Evolutionary conservation across 345 rosid genomes (phyloP).

Genomic region (Salix dunnii): DNA sequence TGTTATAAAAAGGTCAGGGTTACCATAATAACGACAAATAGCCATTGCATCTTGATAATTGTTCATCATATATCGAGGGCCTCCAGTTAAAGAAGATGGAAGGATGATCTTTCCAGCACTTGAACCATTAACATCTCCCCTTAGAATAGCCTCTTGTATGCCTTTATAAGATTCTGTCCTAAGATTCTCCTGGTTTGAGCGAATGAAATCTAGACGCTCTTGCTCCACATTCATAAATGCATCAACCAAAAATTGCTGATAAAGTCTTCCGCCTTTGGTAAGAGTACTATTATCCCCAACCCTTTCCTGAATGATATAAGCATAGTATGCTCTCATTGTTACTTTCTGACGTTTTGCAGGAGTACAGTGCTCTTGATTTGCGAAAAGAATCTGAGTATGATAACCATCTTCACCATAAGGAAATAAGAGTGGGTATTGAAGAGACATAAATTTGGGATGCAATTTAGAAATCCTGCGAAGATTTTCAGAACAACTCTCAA

Average conservation of each 20-base stretch:
- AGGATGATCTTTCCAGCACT: neutral
- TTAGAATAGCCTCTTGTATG: neutral
- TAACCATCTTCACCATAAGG: neutral
- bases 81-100: neutral
- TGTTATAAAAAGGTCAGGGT: too few species aligned
- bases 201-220: neutral
- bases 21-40: too few species aligned
- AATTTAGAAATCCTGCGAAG: neutral
- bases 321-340: neutral
- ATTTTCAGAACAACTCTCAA: accelerated
- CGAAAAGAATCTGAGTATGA: neutral
- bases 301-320: neutral
- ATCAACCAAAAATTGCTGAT: neutral
- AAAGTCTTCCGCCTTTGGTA: neutral
- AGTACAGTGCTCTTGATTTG: neutral
- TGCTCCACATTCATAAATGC: neutral
- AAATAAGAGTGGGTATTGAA: neutral
- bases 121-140: neutral
- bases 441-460: neutral
- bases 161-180: neutral
- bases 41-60: neutral
- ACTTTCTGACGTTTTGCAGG: too few species aligned
- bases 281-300: accelerated
- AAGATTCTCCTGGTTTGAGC: neutral
- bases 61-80: neutral